These are phyloP conservation scores for Exophiala spinifera DNA, from an alignment of 2,329 filamentous ascomycete species.

Conservation along the genomic window DNA sequence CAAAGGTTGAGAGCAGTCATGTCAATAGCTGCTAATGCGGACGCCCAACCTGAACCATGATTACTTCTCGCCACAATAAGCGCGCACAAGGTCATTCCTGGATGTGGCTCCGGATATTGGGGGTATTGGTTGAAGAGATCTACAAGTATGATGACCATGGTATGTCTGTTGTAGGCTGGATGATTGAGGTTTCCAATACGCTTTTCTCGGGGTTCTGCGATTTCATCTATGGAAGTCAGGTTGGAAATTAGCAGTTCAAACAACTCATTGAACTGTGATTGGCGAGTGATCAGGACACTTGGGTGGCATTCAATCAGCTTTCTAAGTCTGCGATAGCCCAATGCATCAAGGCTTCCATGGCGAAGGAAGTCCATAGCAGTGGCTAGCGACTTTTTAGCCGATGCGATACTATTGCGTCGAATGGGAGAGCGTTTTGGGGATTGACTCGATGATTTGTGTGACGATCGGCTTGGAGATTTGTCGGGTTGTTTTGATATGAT, in stretches of 20 bases:
- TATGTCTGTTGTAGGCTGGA: slow-evolving; percentile 25
- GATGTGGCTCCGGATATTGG: slow-evolving; percentile 24
- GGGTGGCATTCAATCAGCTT: slow-evolving; percentile 23
- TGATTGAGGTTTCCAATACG: slow-evolving; percentile 15
- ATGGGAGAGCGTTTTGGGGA: slow-evolving; percentile 15
- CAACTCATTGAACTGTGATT: slow-evolving; percentile 23
- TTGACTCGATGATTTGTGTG: slow-evolving; percentile 10
- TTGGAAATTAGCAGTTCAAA: slow-evolving; percentile 22
- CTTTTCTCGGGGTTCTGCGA: slow-evolving; percentile 16
- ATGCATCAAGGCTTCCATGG: slow-evolving; percentile 20
- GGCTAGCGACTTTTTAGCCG: slow-evolving; percentile 19
- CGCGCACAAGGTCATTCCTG: slow-evolving; percentile 23
- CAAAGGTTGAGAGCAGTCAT: slow-evolving; percentile 18
- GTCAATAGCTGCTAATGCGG: slow-evolving; percentile 16
- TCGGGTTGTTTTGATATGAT: slow-evolving; percentile 12
- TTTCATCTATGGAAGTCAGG: slow-evolving; percentile 18
- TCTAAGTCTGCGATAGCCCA: slow-evolving; percentile 25
- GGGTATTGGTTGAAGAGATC: slow-evolving; percentile 24
- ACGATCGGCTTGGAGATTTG: slow-evolving; percentile 6
- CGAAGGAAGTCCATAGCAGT: slow-evolving; percentile 22
- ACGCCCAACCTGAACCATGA: slow-evolving; percentile 18
- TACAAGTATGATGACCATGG: slow-evolving; percentile 23
- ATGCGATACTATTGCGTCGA: slow-evolving; percentile 15
- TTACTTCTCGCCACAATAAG: slow-evolving; percentile 25
- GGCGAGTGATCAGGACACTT: slow-evolving; percentile 21